Base-by-base conservation (phyloP, 192 early-diverging fungal species). In the Coemansia reversa region DNA sequence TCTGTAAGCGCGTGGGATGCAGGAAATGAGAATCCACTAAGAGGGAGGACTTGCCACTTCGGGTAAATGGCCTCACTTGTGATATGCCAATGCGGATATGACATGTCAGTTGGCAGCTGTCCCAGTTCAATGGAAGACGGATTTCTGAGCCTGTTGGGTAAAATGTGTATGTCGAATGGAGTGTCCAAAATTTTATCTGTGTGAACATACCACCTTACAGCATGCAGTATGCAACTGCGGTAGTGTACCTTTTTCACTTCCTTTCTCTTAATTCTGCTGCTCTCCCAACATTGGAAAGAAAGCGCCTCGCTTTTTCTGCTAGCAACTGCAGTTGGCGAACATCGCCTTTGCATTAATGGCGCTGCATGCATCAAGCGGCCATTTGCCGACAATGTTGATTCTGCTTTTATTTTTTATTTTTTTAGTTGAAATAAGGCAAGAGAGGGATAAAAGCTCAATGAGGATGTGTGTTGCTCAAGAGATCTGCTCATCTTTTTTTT, bases 131-230 rank as follows among this genome's bases (percentile, higher is more conserved):
- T 45, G 14, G 39, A 45, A 16, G 12, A 12, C 39, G 14, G 39
- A 45, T 12, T 11, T 1, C 3, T 45, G 7, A 0, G 11, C 3
- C 33, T 16, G 39, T 14, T 45, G 39, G 12, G 12, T 14, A 45
- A 45, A 45, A 45, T 45, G 14, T 45, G 39, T 45, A 51, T 32
- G 65, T 45, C 65, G 24, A 67, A 67, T 67, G 56, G 51, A 39
- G 19, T 24, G 19, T 24, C 49, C 22, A 51, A 54, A 51, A 51
- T 27, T 32, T 22, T 32, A 55, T 27, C 58, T 67, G 65, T 67
- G 66, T 33, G 66, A 67, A 67, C 48, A 60, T 47, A 47, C 47
- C 50, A 25, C 45, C 20, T 60, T 42, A 55, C 12, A 55, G 54
- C 54, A 55, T 27, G 27, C 54, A 29, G 54, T 24, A 29, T 55